A percentile compares a stretch with the other conserved stretches of the same genome.
phyloP scores from a whole-genome alignment of 2,329 filamentous ascomycete genomes.

The Fusarium zealandicum region DNA sequence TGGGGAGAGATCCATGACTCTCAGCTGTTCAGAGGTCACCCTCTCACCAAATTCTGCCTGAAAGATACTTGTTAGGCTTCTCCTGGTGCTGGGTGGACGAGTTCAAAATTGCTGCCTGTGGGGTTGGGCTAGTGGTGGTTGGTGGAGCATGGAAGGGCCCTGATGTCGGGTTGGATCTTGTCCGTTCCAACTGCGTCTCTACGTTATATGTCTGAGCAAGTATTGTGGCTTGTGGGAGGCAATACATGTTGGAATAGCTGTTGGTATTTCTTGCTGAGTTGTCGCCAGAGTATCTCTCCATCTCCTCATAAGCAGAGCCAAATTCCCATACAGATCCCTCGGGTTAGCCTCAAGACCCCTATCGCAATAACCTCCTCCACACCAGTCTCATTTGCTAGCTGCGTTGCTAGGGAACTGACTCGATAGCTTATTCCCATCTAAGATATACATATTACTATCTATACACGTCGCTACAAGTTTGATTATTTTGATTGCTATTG shows the following conservation, averaged over 20 bases:
- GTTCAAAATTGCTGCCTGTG: slow-evolving; percentile 30
- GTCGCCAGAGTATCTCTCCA: neutral
- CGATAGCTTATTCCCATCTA: slow-evolving; percentile 9
- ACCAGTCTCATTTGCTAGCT: slow-evolving; percentile 1
- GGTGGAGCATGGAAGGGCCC: slow-evolving; percentile 15
- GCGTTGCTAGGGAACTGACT: slow-evolving; percentile 18
- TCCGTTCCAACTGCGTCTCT: neutral
- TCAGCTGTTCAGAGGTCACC: slow-evolving; percentile 25
- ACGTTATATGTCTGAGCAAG: too few species aligned
- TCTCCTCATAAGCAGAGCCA: neutral
- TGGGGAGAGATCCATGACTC: slow-evolving; percentile 18
- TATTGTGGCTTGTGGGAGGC: too few species aligned
- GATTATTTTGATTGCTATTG: slow-evolving; percentile 2
- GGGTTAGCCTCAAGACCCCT: neutral
- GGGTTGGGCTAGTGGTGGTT: slow-evolving; percentile 7
- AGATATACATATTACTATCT: neutral
- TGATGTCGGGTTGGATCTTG: neutral
- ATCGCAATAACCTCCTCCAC: neutral
- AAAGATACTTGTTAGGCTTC: slow-evolving; percentile 20
- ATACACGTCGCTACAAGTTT: slow-evolving; percentile 2
- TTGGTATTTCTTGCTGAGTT: too few species aligned
- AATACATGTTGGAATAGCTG: too few species aligned
- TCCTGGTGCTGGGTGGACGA: neutral
- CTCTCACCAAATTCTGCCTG: slow-evolving; percentile 2
- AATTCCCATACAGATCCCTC: neutral